phyloP scores from a whole-genome alignment of 352 stramenopile genomes.

The Pythium utonaiense region DNA sequence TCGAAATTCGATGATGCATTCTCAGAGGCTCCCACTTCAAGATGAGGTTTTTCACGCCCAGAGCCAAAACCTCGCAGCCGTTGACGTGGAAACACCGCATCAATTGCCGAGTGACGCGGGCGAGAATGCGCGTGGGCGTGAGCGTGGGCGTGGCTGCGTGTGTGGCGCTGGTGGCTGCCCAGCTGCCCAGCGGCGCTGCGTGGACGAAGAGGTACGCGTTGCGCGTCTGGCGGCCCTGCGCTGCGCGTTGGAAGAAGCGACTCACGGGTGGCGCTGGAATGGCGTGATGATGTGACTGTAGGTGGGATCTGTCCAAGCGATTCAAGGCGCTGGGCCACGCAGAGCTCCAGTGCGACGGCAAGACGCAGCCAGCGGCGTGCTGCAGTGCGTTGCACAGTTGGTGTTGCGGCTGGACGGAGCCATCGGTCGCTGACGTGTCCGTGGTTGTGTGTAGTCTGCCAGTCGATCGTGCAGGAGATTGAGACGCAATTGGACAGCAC shows the following conservation, averaged over 20 bases:
- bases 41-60: slow-evolving; percentile 24
- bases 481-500: slow-evolving; percentile 80
- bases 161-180: neutral
- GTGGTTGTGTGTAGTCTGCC: slow-evolving; percentile 53
- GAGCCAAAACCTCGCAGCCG: slow-evolving; percentile 17
- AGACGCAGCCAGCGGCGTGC: slow-evolving; percentile 52
- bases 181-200: neutral
- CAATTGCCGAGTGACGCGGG: neutral
- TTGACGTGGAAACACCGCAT: slow-evolving; percentile 18
- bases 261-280: neutral
- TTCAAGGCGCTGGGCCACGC: slow-evolving; percentile 60
- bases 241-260: slow-evolving; percentile 1
- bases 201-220: slow-evolving; percentile 19
- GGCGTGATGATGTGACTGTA: slow-evolving; percentile 6
- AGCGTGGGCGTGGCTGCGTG: neutral
- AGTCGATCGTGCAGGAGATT: slow-evolving; percentile 79
- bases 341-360: slow-evolving; percentile 61
- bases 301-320: slow-evolving; percentile 80
- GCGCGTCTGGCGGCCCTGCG: neutral
- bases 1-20: slow-evolving; percentile 11
- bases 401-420: neutral
- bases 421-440: neutral
- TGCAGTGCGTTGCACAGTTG: slow-evolving; percentile 49
- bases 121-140: slow-evolving; percentile 4
- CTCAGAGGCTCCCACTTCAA: slow-evolving; percentile 26